These are phyloP conservation scores for Phanerodontia chrysosporium DNA, from an alignment of 768 basidiomycete species.

Conservation along the genomic window DNA sequence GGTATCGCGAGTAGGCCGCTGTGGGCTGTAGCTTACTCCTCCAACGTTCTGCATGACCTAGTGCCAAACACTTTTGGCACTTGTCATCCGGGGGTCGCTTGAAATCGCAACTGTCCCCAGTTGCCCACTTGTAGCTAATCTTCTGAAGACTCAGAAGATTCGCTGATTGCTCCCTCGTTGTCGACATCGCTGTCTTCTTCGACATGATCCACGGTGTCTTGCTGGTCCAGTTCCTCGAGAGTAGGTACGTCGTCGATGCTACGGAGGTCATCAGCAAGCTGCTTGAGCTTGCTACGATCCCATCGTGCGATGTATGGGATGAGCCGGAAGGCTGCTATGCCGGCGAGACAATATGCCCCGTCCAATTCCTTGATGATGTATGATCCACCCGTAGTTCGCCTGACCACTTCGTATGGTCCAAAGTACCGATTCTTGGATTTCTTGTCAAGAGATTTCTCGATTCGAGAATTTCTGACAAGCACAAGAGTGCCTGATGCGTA, in stretches of 20 bases:
- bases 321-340: constrained; percentile 10
- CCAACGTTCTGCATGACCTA: too few relatives aligned
- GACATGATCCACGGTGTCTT: too few relatives aligned
- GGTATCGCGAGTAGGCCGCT: too few relatives aligned
- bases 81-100: neutral
- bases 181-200: too few relatives aligned
- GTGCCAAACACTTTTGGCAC: neutral
- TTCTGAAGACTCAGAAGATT: neutral
- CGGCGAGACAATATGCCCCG: constrained; percentile 13
- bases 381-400: constrained; percentile 17
- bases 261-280: too few relatives aligned
- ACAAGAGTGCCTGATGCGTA: constrained; percentile 26
- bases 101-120: constrained; percentile 1
- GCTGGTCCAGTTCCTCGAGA: too few relatives aligned
- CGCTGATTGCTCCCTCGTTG: too few relatives aligned
- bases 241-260: too few relatives aligned
- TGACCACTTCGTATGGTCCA: constrained; percentile 25
- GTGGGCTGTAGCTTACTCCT: too few relatives aligned
- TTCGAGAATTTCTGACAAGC: constrained; percentile 24
- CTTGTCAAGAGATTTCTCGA: constrained; percentile 23
- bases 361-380: constrained; percentile 26
- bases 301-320: too few relatives aligned
- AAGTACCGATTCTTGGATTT: constrained; percentile 25
- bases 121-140: constrained; percentile 1
- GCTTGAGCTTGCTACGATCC: too few relatives aligned